Evolutionary conservation across 1,139 yeast species (phyloP).

Genomic region (Casaregolazyma lundiana): DNA sequence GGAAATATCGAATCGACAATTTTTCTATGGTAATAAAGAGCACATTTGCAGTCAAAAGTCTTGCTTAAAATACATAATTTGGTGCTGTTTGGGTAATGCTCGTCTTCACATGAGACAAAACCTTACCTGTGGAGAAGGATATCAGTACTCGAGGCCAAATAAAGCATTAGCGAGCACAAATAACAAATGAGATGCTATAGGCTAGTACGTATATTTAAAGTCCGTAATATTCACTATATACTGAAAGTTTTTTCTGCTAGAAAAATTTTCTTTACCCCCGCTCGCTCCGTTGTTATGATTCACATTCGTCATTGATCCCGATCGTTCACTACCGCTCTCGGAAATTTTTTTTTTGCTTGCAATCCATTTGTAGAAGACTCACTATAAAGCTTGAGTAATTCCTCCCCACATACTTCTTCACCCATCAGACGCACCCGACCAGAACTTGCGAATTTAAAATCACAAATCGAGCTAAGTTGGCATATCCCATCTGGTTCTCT

Average conservation of each 20-base stretch:
- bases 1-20: not conserved
- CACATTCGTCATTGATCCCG: not conserved
- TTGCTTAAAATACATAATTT: not conserved
- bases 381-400: slow-evolving; percentile 1
- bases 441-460: not conserved
- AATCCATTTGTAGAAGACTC: not conserved
- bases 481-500: not conserved
- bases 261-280: not conserved
- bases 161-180: no score
- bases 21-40: not conserved
- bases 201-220: no score
- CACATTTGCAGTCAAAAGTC: not conserved
- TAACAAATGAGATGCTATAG: no score
- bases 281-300: not conserved
- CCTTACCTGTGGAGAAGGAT: slow-evolving; percentile 1
- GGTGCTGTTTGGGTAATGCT: not conserved
- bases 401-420: not conserved
- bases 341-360: not conserved
- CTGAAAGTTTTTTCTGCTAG: not conserved
- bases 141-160: no score
- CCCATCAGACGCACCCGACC: not conserved
- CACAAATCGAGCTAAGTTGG: not conserved
- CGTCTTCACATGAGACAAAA: not conserved
- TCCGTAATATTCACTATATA: no score
- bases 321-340: not conserved